Evolutionary conservation across 495 filamentous ascomycete species (phyloP).

Genomic region (Neurospora terricola): DNA sequence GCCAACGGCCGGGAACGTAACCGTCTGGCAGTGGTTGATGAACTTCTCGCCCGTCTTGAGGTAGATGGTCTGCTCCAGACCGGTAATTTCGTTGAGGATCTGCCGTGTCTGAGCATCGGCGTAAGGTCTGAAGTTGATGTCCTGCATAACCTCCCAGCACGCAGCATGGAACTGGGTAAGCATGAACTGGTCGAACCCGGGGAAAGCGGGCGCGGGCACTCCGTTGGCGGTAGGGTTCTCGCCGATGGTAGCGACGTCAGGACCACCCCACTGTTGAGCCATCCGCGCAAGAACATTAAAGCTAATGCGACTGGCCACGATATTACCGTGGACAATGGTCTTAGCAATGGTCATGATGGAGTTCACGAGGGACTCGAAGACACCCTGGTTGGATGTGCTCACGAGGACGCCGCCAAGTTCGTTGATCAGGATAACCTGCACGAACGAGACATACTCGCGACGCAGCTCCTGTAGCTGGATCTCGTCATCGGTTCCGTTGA

Average conservation of each 20-base stretch:
- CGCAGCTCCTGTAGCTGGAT: conserved; percentile 87
- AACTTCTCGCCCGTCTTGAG: conserved; percentile 63
- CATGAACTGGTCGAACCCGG: conserved; percentile 89
- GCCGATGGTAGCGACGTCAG: conserved; percentile 52
- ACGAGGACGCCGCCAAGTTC: conserved; percentile 81
- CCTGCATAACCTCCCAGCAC: conserved; percentile 74
- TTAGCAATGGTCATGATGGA: conserved; percentile 76
- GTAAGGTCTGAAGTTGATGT: conserved; percentile 59
- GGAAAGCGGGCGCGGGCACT: conserved; percentile 44
- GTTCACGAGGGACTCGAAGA: conserved; percentile 74
- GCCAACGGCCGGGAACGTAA: conserved; percentile 39
- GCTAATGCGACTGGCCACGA: conserved; percentile 68
- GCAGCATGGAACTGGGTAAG: conserved; percentile 78
- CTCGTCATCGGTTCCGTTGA: conserved; percentile 87
- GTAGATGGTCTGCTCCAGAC: conserved; percentile 77
- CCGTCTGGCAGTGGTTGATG: conserved; percentile 35
- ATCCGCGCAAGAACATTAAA: conserved; percentile 72
- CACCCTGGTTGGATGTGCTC: conserved; percentile 74
- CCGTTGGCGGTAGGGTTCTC: conserved; percentile 32
- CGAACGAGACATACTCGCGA: conserved; percentile 83
- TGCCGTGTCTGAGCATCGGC: conserved; percentile 78
- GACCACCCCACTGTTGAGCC: conserved; percentile 75
- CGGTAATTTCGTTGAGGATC: conserved; percentile 74
- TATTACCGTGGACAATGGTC: conserved; percentile 53
- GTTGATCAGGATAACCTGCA: conserved; percentile 79